A percentile compares a stretch with the other conserved stretches of the same genome.
Evolutionary conservation across 2,329 filamentous ascomycete species (phyloP).

Genomic region (Alternaria longipes): DNA sequence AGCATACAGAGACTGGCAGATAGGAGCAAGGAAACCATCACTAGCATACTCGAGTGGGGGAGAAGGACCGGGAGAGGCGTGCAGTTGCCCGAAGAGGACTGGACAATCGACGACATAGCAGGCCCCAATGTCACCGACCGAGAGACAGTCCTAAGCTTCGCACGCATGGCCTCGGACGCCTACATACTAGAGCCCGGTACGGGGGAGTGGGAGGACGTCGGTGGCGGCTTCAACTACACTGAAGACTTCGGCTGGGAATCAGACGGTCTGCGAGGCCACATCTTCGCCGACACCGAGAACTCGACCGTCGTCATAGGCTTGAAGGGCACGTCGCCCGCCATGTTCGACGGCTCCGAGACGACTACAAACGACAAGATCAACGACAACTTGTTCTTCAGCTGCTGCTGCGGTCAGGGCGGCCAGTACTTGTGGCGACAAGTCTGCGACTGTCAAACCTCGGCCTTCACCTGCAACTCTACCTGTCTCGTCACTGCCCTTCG

Average conservation of each 20-base stretch:
- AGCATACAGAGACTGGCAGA: constrained; percentile 85
- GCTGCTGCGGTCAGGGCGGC: constrained; percentile 94
- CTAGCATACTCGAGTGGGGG: constrained; percentile 78
- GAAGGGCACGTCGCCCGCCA: constrained; percentile 86
- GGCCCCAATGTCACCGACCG: constrained; percentile 88
- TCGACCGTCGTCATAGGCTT: constrained; percentile 88
- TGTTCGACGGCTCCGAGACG: constrained; percentile 96
- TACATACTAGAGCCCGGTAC: constrained; percentile 79
- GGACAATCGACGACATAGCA: constrained; percentile 80
- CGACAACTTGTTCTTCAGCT: constrained; percentile 97
- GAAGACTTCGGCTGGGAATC: constrained; percentile 91
- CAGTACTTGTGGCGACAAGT: constrained; percentile 90
- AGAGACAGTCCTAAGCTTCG: constrained; percentile 82
- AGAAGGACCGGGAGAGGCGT: constrained; percentile 73
- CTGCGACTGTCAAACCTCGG: constrained; percentile 88
- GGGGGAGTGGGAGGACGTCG: constrained; percentile 78
- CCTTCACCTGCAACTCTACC: constrained; percentile 91
- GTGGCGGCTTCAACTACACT: constrained; percentile 81
- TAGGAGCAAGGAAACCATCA: constrained; percentile 77
- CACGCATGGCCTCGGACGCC: constrained; percentile 87
- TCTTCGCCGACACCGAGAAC: constrained; percentile 88
- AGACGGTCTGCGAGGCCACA: constrained; percentile 89
- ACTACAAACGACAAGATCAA: constrained; percentile 98
- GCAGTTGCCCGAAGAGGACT: constrained; percentile 75
- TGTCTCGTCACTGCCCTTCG: constrained; percentile 79